These are phyloP conservation scores for Ustilago tritici DNA, from an alignment of 1,284 basidiomycete genomes.

Conservation along the genomic window DNA sequence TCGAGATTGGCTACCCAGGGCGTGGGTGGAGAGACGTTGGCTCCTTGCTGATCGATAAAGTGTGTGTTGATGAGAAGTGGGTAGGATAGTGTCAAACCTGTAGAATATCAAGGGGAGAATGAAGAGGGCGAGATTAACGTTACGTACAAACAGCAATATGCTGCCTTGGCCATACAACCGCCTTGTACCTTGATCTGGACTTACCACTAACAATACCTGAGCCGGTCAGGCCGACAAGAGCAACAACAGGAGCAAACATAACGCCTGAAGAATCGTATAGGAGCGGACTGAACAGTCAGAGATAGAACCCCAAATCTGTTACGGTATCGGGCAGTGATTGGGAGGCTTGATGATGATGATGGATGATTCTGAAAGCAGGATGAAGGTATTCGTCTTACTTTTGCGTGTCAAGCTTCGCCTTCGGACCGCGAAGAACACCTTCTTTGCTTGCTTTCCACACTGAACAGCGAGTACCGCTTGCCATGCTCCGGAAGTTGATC, in stretches of 20 bases:
- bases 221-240: constrained; percentile 34
- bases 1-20: constrained; percentile 26
- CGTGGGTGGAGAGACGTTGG: constrained; percentile 30
- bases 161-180: background rate
- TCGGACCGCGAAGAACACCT: too few species aligned
- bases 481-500: too few species aligned
- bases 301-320: background rate
- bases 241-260: constrained; percentile 31
- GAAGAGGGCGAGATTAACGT: background rate
- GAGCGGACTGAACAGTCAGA: background rate
- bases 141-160: background rate
- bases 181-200: background rate
- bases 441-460: background rate
- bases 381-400: background rate
- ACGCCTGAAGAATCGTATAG: background rate
- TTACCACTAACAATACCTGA: constrained; percentile 34
- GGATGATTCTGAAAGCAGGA: background rate
- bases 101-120: background rate
- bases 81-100: constrained; percentile 32
- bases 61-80: constrained; percentile 37
- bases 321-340: background rate
- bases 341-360: background rate
- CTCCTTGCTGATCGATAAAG: constrained; percentile 35
- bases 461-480: too few species aligned
- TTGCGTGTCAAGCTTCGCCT: background rate